A percentile compares a stretch with the other conserved stretches of the same genome.
These are phyloP conservation scores for Prunus padus DNA, from an alignment of 306 rosid species.

Conservation along the genomic window DNA sequence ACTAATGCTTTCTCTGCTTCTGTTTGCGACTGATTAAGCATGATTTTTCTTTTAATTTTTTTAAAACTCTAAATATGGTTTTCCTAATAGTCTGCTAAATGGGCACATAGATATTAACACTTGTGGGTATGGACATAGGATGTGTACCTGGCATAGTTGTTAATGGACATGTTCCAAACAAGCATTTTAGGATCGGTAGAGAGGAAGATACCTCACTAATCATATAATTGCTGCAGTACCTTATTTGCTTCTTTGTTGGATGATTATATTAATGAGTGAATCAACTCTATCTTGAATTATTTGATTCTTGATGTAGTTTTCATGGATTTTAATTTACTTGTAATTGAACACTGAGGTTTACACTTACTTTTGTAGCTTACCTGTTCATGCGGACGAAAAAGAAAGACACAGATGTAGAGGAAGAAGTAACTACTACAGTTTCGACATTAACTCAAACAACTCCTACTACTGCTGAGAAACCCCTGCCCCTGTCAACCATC, in stretches of 20 bases:
- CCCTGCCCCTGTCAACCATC: slow-evolving; percentile 32
- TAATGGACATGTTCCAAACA: background rate
- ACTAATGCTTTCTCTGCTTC: background rate
- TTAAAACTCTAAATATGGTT: background rate
- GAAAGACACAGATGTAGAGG: slow-evolving; percentile 52
- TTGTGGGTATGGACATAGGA: background rate
- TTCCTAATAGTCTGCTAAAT: background rate
- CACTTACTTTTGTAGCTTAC: slow-evolving; percentile 59
- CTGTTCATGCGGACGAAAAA: slow-evolving; percentile 65
- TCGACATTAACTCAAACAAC: slow-evolving; percentile 43
- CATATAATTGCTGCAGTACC: background rate
- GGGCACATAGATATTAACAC: background rate
- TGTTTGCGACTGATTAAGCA: background rate
- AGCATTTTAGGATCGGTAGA: too few species aligned
- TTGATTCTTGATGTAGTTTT: slow-evolving; percentile 5
- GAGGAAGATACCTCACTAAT: background rate
- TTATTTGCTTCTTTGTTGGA: slow-evolving; percentile 2
- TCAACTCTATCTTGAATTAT: background rate
- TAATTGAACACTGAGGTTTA: slow-evolving; percentile 29
- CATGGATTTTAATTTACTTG: slow-evolving; percentile 17
- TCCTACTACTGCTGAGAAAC: slow-evolving; percentile 34
- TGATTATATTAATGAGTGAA: background rate
- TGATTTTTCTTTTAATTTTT: background rate
- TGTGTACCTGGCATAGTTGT: background rate
- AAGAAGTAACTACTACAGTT: slow-evolving; percentile 32